A percentile compares a stretch with the other conserved stretches of the same genome.
Conservation (phyloP, 805 yeast genomes). For the Starmerella apis region DNA sequence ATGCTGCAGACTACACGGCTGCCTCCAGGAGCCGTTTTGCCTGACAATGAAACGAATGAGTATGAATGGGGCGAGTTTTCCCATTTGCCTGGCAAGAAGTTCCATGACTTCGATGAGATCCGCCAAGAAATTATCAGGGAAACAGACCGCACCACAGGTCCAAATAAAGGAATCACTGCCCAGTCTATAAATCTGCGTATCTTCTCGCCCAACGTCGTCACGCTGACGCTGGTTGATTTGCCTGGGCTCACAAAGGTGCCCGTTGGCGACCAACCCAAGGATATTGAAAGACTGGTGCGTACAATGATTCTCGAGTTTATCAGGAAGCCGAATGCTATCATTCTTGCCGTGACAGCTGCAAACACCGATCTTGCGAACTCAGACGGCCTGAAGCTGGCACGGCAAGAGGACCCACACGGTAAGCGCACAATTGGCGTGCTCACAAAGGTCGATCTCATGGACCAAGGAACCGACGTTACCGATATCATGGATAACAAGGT, state of each 20-base stretch:
- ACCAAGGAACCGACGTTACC: slow-evolving; percentile 92
- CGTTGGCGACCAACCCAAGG: slow-evolving; percentile 97
- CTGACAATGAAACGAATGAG: slow-evolving; percentile 34
- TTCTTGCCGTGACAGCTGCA: slow-evolving; percentile 90
- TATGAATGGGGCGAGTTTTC: slow-evolving; percentile 96
- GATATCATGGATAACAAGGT: slow-evolving; percentile 93
- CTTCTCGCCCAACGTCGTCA: slow-evolving; percentile 88
- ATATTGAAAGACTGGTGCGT: slow-evolving; percentile 86
- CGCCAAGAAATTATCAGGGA: slow-evolving; percentile 83
- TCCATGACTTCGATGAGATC: slow-evolving; percentile 79
- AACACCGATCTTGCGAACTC: slow-evolving; percentile 95
- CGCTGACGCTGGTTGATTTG: slow-evolving; percentile 87
- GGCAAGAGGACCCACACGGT: slow-evolving; percentile 98
- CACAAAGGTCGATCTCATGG: slow-evolving; percentile 95
- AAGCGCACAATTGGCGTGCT: slow-evolving; percentile 88
- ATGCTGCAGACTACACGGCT: slow-evolving; percentile 59
- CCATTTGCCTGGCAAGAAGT: slow-evolving; percentile 80
- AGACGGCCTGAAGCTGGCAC: slow-evolving; percentile 88
- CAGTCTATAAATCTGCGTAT: slow-evolving; percentile 88
- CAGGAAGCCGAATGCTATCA: slow-evolving; percentile 90
- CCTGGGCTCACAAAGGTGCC: slow-evolving; percentile 98
- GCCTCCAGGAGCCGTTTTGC: slow-evolving; percentile 22
- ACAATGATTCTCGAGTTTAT: slow-evolving; percentile 88
- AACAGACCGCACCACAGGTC: slow-evolving; percentile 67
- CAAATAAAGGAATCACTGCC: slow-evolving; percentile 76